phyloP scores from a whole-genome alignment of 2,329 filamentous ascomycete species.

The Talaromyces sp. region DNA sequence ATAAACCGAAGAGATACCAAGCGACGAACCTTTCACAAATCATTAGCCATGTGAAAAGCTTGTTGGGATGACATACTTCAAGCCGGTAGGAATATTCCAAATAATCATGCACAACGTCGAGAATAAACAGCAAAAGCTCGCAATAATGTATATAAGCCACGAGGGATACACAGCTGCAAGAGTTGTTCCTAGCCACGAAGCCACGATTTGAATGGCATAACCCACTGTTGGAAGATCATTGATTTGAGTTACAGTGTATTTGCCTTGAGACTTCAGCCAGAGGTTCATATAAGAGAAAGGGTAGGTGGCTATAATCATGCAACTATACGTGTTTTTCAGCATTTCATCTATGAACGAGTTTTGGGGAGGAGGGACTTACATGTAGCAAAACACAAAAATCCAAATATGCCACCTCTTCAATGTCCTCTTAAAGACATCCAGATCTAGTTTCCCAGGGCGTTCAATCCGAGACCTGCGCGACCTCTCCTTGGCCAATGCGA shows the following conservation, averaged over 20 bases:
- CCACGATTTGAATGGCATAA: conserved; percentile 46
- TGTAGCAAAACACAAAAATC: conserved; percentile 46
- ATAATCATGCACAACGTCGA: conserved; percentile 45
- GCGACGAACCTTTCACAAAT: conserved; percentile 33
- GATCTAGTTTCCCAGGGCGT: conserved; percentile 38
- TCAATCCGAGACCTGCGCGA: conserved; percentile 18
- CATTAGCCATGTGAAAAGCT: neutral
- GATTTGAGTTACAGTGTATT: conserved; percentile 45
- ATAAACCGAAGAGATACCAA: conserved; percentile 40
- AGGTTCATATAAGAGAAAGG: conserved; percentile 47
- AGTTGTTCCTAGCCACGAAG: conserved; percentile 48
- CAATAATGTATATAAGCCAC: conserved; percentile 46
- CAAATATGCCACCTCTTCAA: conserved; percentile 50
- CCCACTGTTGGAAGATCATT: conserved; percentile 49
- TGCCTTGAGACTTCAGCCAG: conserved; percentile 47
- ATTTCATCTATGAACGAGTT: too few relatives aligned
- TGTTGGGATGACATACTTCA: conserved; percentile 35
- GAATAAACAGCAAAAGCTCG: conserved; percentile 39
- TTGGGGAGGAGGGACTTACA: conserved; percentile 36
- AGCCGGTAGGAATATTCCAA: conserved; percentile 46
- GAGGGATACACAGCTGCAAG: conserved; percentile 49
- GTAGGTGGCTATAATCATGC: conserved; percentile 45
- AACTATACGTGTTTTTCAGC: too few relatives aligned
- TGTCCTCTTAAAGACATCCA: conserved; percentile 44
- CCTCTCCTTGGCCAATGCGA: conserved; percentile 34